These are phyloP conservation scores for Neurospora sp. DNA, from an alignment of 495 filamentous ascomycete genomes.

Conservation along the genomic window DNA sequence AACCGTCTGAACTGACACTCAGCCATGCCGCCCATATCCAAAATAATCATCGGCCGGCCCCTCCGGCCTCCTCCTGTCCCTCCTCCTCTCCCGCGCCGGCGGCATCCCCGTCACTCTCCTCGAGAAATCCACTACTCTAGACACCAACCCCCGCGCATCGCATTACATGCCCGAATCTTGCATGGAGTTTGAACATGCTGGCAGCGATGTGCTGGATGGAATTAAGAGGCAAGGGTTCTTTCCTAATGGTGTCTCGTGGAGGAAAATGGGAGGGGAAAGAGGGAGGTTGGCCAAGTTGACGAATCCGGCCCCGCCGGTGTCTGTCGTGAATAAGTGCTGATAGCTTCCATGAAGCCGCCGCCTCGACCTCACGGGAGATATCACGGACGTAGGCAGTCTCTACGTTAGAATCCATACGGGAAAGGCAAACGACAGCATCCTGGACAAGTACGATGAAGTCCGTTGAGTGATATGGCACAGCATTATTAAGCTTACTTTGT, in stretches of 20 bases:
- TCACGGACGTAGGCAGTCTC: conserved; percentile 42
- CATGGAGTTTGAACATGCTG: conserved; percentile 38
- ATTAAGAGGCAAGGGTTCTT: conserved; percentile 30
- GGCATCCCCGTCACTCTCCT: conserved; percentile 43
- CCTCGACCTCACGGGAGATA: conserved; percentile 42
- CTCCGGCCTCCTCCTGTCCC: conserved; percentile 37
- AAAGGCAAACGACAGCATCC: conserved; percentile 36
- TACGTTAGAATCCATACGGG: conserved; percentile 31
- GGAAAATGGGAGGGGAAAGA: no score
- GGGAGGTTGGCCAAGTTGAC: conserved; percentile 13
- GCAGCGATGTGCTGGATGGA: conserved; percentile 30
- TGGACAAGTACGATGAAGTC: conserved; percentile 40
- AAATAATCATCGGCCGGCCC: no score
- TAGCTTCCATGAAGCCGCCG: conserved; percentile 11
- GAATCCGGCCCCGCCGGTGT: neutral
- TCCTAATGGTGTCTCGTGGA: conserved; percentile 21
- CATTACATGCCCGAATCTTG: conserved; percentile 37
- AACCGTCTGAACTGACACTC: no score
- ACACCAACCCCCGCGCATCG: conserved; percentile 46
- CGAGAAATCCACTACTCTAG: conserved; percentile 38
- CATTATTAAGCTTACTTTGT: conserved; percentile 39
- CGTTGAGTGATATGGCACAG: conserved; percentile 35
- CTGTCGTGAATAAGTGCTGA: no score
- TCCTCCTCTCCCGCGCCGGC: conserved; percentile 44
- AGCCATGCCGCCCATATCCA: conserved; percentile 38